Percentiles rank a stretch among this genome's conserved stretches.
Conservation (phyloP, 2,329 filamentous ascomycete genomes). For the Xylaria hypoxylon region DNA sequence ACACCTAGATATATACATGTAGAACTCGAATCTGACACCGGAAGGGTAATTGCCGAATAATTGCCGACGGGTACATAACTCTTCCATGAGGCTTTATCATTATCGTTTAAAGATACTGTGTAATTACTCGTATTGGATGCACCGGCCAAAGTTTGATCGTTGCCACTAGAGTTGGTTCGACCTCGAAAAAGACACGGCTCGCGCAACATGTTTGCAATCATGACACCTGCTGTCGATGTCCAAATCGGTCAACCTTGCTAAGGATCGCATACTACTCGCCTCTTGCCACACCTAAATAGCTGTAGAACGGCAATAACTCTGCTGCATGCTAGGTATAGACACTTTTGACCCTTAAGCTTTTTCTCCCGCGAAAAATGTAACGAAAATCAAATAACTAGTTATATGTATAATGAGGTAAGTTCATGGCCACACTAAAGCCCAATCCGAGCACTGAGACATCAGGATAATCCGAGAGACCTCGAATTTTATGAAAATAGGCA, state of each 20-base stretch:
- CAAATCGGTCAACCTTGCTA: constrained; percentile 4
- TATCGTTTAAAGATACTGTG: constrained; percentile 18
- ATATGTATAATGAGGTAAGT: too few species aligned
- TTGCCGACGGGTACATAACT: background rate
- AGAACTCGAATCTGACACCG: background rate
- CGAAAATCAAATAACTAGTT: too few species aligned
- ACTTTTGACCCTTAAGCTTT: too few species aligned
- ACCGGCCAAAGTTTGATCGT: constrained; percentile 16
- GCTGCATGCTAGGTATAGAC: too few species aligned
- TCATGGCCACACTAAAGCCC: too few species aligned
- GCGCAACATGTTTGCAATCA: constrained; percentile 28
- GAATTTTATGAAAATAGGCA: background rate
- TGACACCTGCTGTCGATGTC: constrained; percentile 9
- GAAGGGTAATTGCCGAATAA: constrained; percentile 7
- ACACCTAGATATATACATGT: background rate
- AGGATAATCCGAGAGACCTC: background rate
- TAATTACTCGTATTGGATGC: constrained; percentile 36
- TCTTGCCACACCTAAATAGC: background rate
- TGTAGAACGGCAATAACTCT: too few species aligned
- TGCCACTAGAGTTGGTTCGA: constrained; percentile 18
- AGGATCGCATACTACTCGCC: background rate
- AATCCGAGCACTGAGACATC: too few species aligned
- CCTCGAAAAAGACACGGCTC: constrained; percentile 5
- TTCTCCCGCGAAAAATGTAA: too few species aligned
- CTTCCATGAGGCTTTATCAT: background rate